These are phyloP conservation scores for Arthroderma sp. DNA, from an alignment of 2,329 filamentous ascomycete genomes.

Conservation along the genomic window DNA sequence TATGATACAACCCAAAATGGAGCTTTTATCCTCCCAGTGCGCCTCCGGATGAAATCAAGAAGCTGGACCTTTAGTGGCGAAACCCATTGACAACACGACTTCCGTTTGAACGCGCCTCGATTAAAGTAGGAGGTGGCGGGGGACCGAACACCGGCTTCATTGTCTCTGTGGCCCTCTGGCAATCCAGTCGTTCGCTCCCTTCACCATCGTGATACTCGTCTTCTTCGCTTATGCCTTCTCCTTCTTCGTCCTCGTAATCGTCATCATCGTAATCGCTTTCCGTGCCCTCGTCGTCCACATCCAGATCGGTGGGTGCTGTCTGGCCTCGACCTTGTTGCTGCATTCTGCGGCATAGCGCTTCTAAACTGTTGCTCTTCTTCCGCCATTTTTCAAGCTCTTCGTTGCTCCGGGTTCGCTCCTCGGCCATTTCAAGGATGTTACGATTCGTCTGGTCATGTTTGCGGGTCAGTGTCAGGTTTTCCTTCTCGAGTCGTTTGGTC, in stretches of 20 bases:
- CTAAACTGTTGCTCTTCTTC: constrained; percentile 80
- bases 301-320: constrained; percentile 48
- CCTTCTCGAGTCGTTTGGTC: constrained; percentile 90
- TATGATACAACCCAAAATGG: too few species aligned
- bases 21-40: too few species aligned
- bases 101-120: constrained; percentile 34
- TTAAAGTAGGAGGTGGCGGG: constrained; percentile 38
- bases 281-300: constrained; percentile 35
- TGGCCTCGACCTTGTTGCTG: constrained; percentile 81
- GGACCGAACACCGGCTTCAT: constrained; percentile 35
- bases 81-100: constrained; percentile 33
- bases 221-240: constrained; percentile 47
- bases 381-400: constrained; percentile 66
- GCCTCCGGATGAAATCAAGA: too few species aligned
- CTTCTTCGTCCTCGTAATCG: constrained; percentile 46
- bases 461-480: constrained; percentile 78
- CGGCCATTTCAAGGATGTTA: constrained; percentile 94
- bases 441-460: constrained; percentile 89
- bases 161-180: constrained; percentile 16
- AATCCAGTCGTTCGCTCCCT: constrained; percentile 42
- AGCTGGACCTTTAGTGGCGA: constrained; percentile 14
- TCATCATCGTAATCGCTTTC: constrained; percentile 39
- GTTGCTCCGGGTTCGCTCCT: constrained; percentile 68
- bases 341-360: constrained; percentile 91
- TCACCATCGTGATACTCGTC: constrained; percentile 52